Conservation (phyloP, 192 early-diverging fungal genomes). For the Backusella mclennaniae region DNA sequence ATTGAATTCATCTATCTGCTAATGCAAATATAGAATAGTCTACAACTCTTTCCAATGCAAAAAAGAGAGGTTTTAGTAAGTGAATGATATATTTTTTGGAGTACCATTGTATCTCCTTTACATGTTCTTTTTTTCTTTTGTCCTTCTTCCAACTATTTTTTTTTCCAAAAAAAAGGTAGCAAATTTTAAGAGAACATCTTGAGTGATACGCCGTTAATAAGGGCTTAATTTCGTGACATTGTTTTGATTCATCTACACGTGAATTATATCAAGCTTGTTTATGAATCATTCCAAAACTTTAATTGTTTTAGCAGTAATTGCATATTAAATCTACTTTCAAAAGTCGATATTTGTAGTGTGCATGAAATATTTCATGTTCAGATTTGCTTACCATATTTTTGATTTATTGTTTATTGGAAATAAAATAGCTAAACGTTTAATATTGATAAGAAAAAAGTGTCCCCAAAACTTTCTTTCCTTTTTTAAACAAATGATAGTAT, state of each 20-base stretch:
- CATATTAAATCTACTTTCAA: neutral
- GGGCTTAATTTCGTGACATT: neutral
- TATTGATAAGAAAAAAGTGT: neutral
- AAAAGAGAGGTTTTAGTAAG: neutral
- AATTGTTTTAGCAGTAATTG: neutral
- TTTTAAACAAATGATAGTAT: neutral
- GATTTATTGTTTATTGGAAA: neutral
- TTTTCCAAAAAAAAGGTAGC: neutral
- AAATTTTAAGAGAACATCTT: neutral
- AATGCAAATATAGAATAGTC: neutral
- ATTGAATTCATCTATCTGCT: neutral
- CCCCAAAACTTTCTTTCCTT: slow-evolving; percentile 7
- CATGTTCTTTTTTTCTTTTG: neutral
- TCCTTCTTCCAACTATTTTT: neutral
- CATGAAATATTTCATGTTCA: neutral
- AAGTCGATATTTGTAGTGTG: neutral
- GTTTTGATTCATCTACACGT: neutral
- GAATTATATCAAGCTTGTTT: neutral
- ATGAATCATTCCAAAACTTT: neutral
- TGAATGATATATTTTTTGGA: neutral
- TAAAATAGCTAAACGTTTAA: neutral
- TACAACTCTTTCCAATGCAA: neutral
- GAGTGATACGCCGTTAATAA: slow-evolving; percentile 1
- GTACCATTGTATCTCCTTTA: neutral
- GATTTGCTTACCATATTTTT: neutral